Percentiles rank a stretch among this genome's conserved stretches.
Evolutionary conservation across 768 basidiomycete genomes (phyloP).

Genomic region (Mycena pura): DNA sequence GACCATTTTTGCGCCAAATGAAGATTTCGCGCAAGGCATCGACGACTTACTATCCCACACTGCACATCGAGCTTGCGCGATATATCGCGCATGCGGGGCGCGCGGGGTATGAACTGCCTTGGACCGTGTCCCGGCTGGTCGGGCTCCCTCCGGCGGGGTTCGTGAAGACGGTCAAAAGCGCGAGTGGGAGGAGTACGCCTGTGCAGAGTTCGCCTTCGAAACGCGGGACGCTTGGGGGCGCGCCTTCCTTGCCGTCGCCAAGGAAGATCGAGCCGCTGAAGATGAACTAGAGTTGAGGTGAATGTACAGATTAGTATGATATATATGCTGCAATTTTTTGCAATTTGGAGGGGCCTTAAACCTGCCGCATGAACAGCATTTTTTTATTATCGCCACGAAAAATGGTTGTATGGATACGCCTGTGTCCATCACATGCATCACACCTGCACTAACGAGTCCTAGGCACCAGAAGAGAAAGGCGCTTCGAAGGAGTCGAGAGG

Average conservation of each 20-base stretch:
- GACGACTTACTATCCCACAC: slow-evolving; percentile 89
- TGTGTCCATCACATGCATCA: too few species aligned
- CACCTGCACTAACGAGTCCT: too few species aligned
- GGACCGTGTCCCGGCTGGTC: slow-evolving; percentile 78
- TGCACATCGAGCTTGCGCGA: slow-evolving; percentile 92
- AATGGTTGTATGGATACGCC: too few species aligned
- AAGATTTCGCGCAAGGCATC: slow-evolving; percentile 97
- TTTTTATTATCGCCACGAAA: too few species aligned
- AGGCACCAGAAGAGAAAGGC: too few species aligned
- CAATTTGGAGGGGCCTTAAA: too few species aligned
- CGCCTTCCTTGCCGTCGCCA: slow-evolving; percentile 16
- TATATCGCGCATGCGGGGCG: slow-evolving; percentile 74
- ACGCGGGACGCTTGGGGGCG: background rate
- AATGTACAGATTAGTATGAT: background rate
- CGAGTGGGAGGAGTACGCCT: slow-evolving; percentile 28
- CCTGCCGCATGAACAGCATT: too few species aligned
- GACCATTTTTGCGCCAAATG: background rate
- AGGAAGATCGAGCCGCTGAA: slow-evolving; percentile 21
- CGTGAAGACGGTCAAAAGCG: slow-evolving; percentile 45
- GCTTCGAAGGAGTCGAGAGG: too few species aligned
- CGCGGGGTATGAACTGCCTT: slow-evolving; percentile 81
- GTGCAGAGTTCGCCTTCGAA: slow-evolving; percentile 17
- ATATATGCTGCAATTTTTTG: background rate
- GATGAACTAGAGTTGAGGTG: slow-evolving; percentile 1
- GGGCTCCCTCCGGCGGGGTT: slow-evolving; percentile 76